These are phyloP conservation scores for Pterula multifida DNA, from an alignment of 1,284 basidiomycete species.

Conservation along the genomic window DNA sequence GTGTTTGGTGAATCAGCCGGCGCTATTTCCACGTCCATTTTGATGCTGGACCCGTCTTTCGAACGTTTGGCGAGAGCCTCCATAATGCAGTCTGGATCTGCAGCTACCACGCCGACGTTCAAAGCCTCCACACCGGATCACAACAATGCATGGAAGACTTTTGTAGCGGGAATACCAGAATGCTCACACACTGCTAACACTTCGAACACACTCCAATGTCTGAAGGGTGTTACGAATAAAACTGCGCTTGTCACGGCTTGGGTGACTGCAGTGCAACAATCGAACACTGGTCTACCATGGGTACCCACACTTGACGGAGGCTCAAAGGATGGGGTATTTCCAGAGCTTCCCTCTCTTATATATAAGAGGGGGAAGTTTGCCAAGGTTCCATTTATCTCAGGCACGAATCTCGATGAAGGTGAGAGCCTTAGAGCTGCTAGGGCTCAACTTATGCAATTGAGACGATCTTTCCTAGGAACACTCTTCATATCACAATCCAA, in stretches of 20 bases:
- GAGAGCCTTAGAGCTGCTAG: background rate
- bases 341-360: constrained; percentile 13
- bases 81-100: constrained; percentile 20
- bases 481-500: constrained; percentile 11
- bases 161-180: background rate
- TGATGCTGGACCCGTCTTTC: background rate
- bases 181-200: background rate
- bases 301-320: constrained; percentile 30
- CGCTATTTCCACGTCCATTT: background rate
- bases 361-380: constrained; percentile 3
- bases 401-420: constrained; percentile 7
- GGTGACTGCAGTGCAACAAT: constrained; percentile 6
- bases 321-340: constrained; percentile 11
- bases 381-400: constrained; percentile 16
- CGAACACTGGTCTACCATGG: constrained; percentile 21
- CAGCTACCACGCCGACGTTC: constrained; percentile 13
- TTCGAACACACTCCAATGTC: background rate
- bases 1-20: constrained; percentile 1
- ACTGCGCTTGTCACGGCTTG: background rate
- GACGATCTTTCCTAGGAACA: constrained; percentile 8
- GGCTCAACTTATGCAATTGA: background rate
- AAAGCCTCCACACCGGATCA: background rate
- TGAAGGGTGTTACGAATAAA: background rate
- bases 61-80: constrained; percentile 6
- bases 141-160: background rate